phyloP scores from a whole-genome alignment of 1,284 basidiomycete species.

The Austroboletus niveus region DNA sequence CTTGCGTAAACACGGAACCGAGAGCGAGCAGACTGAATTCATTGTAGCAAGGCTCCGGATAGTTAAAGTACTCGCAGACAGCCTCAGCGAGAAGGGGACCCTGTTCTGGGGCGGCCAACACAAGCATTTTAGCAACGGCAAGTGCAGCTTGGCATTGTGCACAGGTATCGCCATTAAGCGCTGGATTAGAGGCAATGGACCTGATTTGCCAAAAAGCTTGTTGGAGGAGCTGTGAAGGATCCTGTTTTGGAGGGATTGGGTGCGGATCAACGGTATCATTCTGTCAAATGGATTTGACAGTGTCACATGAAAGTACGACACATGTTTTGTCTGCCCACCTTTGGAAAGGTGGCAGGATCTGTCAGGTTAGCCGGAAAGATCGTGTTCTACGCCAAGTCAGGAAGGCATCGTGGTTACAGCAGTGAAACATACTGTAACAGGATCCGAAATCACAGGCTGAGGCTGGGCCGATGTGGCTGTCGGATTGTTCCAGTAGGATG shows the following conservation, averaged over 20 bases:
- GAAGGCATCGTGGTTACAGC: background rate
- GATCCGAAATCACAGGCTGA: slow-evolving; percentile 68
- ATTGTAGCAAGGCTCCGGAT: slow-evolving; percentile 48
- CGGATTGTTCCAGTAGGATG: slow-evolving; percentile 65
- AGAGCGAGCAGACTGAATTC: slow-evolving; percentile 46
- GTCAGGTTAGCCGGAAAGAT: slow-evolving; percentile 57
- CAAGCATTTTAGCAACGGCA: slow-evolving; percentile 61
- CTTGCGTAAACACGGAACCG: slow-evolving; percentile 62
- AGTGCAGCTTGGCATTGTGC: slow-evolving; percentile 61
- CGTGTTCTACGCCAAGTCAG: slow-evolving; percentile 39
- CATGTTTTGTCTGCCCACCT: slow-evolving; percentile 24
- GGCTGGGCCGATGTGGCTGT: slow-evolving; percentile 64
- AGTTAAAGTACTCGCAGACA: slow-evolving; percentile 59
- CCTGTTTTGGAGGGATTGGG: slow-evolving; percentile 53
- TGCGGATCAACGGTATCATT: slow-evolving; percentile 63
- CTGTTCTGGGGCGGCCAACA: slow-evolving; percentile 57
- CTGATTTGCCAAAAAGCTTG: slow-evolving; percentile 52
- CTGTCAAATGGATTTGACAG: slow-evolving; percentile 15
- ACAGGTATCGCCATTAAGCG: slow-evolving; percentile 51
- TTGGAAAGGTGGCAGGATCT: slow-evolving; percentile 55
- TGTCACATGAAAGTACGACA: background rate
- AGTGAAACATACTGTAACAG: slow-evolving; percentile 47
- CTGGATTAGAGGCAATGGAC: slow-evolving; percentile 48
- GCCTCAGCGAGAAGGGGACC: slow-evolving; percentile 57
- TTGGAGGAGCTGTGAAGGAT: slow-evolving; percentile 42